Conservation (phyloP, 805 yeast species). For the Barnettozyma sp. region DNA sequence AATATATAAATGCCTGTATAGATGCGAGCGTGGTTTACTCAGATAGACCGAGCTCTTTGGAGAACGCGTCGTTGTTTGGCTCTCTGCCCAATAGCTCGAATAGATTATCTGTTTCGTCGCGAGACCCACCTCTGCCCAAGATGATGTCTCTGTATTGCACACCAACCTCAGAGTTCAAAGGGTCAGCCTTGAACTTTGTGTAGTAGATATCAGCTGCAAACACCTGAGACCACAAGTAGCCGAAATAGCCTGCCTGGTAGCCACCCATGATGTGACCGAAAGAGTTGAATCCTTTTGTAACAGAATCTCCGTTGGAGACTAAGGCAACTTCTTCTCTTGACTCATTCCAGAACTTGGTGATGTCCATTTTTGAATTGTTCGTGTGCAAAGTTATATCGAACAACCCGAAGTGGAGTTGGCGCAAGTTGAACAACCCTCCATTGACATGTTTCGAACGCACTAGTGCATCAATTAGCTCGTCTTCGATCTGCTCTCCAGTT, state of each 20-base stretch:
- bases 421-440: slow-evolving; percentile 61
- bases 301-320: slow-evolving; percentile 45
- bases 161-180: slow-evolving; percentile 58
- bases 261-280: slow-evolving; percentile 77
- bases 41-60: slow-evolving; percentile 52
- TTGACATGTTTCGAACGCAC: slow-evolving; percentile 66
- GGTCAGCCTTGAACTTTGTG: slow-evolving; percentile 58
- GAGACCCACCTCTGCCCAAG: slow-evolving; percentile 65
- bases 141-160: slow-evolving; percentile 62
- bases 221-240: slow-evolving; percentile 80
- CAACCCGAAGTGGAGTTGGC: slow-evolving; percentile 73
- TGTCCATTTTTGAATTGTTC: slow-evolving; percentile 38
- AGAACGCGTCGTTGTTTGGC: slow-evolving; percentile 68
- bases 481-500: slow-evolving; percentile 50
- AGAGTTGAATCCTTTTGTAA: slow-evolving; percentile 63
- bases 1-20: no score
- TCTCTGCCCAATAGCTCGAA: slow-evolving; percentile 65
- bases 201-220: slow-evolving; percentile 81
- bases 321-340: slow-evolving; percentile 57
- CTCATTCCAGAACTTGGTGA: slow-evolving; percentile 56
- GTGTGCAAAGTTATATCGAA: slow-evolving; percentile 71
- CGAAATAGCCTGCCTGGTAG: slow-evolving; percentile 82
- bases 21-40: background rate
- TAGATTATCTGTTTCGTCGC: slow-evolving; percentile 60
- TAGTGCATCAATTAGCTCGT: slow-evolving; percentile 49